Conservation (phyloP, 2,329 filamentous ascomycete genomes). For the Hirsutella thompsonii region DNA sequence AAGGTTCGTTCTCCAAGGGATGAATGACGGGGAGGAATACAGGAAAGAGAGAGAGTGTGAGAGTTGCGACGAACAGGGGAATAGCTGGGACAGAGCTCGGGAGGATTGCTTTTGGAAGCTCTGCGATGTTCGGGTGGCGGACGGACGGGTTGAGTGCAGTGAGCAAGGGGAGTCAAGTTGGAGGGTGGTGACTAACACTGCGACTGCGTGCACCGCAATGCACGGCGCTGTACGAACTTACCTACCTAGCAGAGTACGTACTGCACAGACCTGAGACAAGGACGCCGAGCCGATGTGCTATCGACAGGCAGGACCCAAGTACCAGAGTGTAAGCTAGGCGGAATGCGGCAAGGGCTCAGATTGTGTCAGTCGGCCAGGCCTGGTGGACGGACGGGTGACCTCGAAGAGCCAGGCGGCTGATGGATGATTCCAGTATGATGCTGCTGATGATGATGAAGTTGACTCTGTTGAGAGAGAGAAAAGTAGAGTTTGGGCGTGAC, state of each 20-base stretch:
- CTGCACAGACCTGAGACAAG: background rate
- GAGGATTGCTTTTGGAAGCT: slow-evolving; percentile 1
- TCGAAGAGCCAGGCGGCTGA: background rate
- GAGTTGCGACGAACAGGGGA: background rate
- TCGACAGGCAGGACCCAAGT: background rate
- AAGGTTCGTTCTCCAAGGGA: background rate
- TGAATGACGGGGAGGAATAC: background rate
- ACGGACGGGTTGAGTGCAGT: no score
- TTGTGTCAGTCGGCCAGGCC: background rate
- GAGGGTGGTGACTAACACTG: slow-evolving; percentile 5
- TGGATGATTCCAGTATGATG: no score
- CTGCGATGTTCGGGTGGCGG: slow-evolving; percentile 3
- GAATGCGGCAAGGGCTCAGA: background rate
- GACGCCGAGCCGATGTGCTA: background rate
- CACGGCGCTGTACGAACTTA: no score
- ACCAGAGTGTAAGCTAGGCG: no score
- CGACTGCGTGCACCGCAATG: no score
- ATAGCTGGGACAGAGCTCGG: background rate
- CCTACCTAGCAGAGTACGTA: no score
- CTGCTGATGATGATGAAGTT: background rate
- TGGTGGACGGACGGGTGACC: background rate
- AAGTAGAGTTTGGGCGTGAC: background rate
- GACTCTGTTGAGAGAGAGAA: background rate
- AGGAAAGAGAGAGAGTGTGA: background rate
- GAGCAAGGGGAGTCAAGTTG: background rate